Base-by-base conservation (phyloP, 371 early-diverging fungal genomes). In the Mortierella sp. region DNA sequence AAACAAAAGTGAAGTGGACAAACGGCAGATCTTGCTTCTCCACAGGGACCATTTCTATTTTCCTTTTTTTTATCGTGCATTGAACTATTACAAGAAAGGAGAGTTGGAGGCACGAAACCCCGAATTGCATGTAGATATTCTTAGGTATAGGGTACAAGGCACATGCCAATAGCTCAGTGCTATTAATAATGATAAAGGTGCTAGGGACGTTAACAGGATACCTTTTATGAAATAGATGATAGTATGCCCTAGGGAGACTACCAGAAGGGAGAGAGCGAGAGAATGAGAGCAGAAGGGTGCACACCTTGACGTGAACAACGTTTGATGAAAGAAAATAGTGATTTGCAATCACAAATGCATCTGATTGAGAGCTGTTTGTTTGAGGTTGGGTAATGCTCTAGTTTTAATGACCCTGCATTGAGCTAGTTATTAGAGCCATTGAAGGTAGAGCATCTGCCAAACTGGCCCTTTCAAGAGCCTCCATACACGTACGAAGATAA, bases 321-420 rank as follows among this genome's bases (percentile, higher is more conserved):
- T 20, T 47, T 47, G 43, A 9, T 47, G 49, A 47, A 30, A 30
- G n/a, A 9, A 11, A 40, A 40, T 11, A 40, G 1, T 5, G 49
- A 47, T 47, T 47, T 47, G 20, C 49, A 47, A 47, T 47, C 49
- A 14, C 5, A 47, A 47, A 47, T 47, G 49, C 49, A 47, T 16
- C 47, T 45, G 47, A 18, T 30, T n/a, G n/a, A 32, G n/a, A 35
- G n/a, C 60, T 18, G 6, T 58, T 30, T 58, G 32, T 28, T 24
- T 58, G 32, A 26, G 16, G 30, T 32, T 58, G 58, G 24, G 16
- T 32, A 35, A 32, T 18, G 14, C n/a, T 60, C 35, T 8, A 12
- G 20, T 39, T 62, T n/a, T 45, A 62, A 45, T 62, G 62, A 62
- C 62, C 62, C 62, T 62, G 62, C 62, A 62, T 62, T 32, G 20